A percentile compares a stretch with the other conserved stretches of the same genome.
phyloP scores from a whole-genome alignment of 1,139 yeast species.

The Yarrowia galli region DNA sequence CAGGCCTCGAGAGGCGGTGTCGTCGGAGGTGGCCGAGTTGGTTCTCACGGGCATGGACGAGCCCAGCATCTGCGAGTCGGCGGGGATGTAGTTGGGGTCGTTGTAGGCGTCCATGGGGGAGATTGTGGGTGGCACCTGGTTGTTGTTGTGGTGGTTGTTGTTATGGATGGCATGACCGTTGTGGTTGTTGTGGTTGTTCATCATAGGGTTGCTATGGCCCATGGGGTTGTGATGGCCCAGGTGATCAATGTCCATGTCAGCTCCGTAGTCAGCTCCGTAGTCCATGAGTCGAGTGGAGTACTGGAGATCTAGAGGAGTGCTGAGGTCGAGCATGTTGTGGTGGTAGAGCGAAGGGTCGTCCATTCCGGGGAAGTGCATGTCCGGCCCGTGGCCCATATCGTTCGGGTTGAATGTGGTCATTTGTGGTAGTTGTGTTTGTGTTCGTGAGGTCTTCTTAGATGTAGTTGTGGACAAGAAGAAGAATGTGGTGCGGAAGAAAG shows the following conservation, averaged over 20 bases:
- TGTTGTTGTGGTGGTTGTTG: too few species aligned
- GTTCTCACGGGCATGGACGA: constrained; percentile 15
- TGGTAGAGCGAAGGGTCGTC: constrained; percentile 28
- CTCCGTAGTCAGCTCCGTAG: background rate
- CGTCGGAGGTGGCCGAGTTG: constrained; percentile 25
- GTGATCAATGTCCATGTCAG: background rate
- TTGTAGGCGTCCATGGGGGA: constrained; percentile 20
- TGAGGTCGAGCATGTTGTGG: constrained; percentile 24
- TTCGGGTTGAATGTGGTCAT: constrained; percentile 13
- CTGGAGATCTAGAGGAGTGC: constrained; percentile 16
- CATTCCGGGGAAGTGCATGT: background rate
- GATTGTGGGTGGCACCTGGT: constrained; percentile 1
- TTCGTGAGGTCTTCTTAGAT: background rate
- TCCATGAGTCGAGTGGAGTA: constrained; percentile 24
- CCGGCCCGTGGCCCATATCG: background rate
- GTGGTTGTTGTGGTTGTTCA: too few species aligned
- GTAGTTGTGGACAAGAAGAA: background rate
- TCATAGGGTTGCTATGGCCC: too few species aligned
- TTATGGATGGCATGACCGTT: too few species aligned
- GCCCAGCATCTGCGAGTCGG: constrained; percentile 22
- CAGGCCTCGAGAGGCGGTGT: constrained; percentile 1
- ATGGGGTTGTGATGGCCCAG: background rate
- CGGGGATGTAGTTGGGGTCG: constrained; percentile 20
- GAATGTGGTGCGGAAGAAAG: too few species aligned
- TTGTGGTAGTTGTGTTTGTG: background rate